Evolutionary conservation across 805 yeast species (phyloP), one percentile per base, ranked within the genome.

Genomic region (Komagataella pastoris): DNA sequence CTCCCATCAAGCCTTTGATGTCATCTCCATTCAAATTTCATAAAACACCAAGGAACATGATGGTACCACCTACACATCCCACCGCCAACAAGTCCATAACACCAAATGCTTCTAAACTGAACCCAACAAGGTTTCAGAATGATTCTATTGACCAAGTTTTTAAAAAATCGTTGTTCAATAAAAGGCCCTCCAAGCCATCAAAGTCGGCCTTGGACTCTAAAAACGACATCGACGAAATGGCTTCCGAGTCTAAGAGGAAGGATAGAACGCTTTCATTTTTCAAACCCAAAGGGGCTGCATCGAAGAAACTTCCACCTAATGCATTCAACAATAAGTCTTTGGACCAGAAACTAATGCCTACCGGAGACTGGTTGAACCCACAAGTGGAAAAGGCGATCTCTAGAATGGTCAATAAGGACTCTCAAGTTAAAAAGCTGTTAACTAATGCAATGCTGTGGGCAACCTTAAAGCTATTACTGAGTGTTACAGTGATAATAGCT

Each of bases 351-450:
- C 40, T 30, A 5, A 30, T 50, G 30, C 44, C 36, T 7, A 45
- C 46, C n/a, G 53, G 54, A 17, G 70, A 67, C 30, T 69, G 75
- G 74, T 58, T 59, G 10, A 67, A 65, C 54, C 77, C 79, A 2
- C 66, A 72, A 48, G 68, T 77, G 53, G 63, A 62, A 49, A 61
- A 68, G 44, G 81, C 81, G 1, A 61, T 75, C 50, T 48, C 63
- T 3, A 58, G 81, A 43, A 77, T 75, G 53, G 65, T 69, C 2
- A 72, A 73, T 55, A 67, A 67, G 53, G 75, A 73, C 50, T 45
- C 56, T 5, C 71, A 70, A 55, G 57, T 67, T 45, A 65, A 64
- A 46, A 63, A 57, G n/a, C 53, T 72, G 6, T 50, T 71, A 23
- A 55, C 56, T 10, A 65, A 61, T 51, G 52, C 68, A 0, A 48